Conservation (phyloP, 192 early-diverging fungal genomes). For the Podila minutissima region DNA sequence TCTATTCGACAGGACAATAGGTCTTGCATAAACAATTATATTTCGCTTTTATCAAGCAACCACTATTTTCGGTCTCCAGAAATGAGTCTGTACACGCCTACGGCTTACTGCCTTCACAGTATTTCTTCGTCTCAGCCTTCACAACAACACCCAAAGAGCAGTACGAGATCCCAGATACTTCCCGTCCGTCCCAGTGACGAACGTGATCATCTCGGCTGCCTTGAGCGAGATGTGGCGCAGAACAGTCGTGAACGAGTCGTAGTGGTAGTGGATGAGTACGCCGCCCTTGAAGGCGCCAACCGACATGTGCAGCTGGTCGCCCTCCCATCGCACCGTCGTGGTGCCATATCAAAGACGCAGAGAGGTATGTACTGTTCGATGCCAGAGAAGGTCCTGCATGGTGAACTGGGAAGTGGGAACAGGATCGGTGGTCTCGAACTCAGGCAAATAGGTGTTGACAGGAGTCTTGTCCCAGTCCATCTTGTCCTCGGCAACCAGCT, state of each 20-base stretch:
- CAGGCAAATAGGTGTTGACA: conserved; percentile 11
- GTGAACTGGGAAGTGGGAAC: conserved; percentile 13
- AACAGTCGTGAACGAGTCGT: conserved; percentile 7
- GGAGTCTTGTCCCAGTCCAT: conserved; percentile 31
- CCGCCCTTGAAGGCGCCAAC: background rate
- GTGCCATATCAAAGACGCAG: background rate
- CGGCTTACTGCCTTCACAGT: too few species aligned
- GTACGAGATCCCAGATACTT: background rate
- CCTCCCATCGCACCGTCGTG: background rate
- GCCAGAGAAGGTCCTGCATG: conserved; percentile 17
- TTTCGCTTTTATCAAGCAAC: too few species aligned
- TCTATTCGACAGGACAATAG: too few species aligned
- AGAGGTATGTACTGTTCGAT: conserved; percentile 16
- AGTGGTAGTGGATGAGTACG: conserved; percentile 7
- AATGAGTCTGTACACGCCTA: too few species aligned
- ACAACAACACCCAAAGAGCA: too few species aligned
- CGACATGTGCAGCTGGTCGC: background rate
- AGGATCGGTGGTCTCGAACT: conserved; percentile 8
- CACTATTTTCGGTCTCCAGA: too few species aligned
- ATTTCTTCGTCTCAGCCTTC: too few species aligned
- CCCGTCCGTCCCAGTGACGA: background rate
- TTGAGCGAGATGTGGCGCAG: background rate
- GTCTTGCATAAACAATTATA: too few species aligned
- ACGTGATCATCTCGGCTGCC: background rate
- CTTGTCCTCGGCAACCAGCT: conserved; percentile 26